Percentiles rank a stretch among this genome's conserved stretches.
These are phyloP conservation scores for Salix viminalis DNA, from an alignment of 345 rosid species.

Conservation along the genomic window DNA sequence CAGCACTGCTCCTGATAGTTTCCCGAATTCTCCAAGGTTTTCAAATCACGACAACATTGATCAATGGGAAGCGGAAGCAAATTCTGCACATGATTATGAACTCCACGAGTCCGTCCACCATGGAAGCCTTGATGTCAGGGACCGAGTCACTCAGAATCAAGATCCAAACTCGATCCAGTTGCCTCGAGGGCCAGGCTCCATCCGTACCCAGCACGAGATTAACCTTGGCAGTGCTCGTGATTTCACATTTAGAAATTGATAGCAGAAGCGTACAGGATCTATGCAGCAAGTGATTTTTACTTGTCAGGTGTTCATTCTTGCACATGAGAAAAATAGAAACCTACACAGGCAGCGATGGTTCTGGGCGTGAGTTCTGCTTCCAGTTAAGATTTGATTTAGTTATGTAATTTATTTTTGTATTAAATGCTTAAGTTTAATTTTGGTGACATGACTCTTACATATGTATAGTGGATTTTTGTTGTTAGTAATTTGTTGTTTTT, in stretches of 20 bases:
- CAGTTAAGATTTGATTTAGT: too few species aligned
- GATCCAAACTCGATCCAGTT: constrained; percentile 17
- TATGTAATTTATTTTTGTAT: too few species aligned
- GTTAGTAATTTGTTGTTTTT: too few species aligned
- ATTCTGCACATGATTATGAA: constrained; percentile 27
- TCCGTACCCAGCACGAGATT: constrained; percentile 18
- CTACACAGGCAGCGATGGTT: neutral
- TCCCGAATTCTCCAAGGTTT: constrained; percentile 35
- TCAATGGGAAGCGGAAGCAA: constrained; percentile 53
- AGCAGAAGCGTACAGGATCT: neutral
- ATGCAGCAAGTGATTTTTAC: neutral
- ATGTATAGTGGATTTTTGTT: too few species aligned
- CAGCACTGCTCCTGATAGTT: constrained; percentile 45
- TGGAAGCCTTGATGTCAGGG: constrained; percentile 10
- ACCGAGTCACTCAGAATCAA: constrained; percentile 13
- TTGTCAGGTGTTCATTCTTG: neutral
- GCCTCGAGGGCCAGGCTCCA: constrained; percentile 19
- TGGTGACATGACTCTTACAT: too few species aligned
- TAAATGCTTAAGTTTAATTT: too few species aligned
- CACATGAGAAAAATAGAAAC: constrained; percentile 1
- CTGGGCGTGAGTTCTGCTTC: neutral
- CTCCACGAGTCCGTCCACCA: constrained; percentile 3
- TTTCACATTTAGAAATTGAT: constrained; percentile 15
- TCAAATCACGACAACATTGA: constrained; percentile 29
- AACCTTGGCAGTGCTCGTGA: constrained; percentile 9